phyloP scores from a whole-genome alignment of 768 basidiomycete species.

The Rhodosporidiobolus sp. region DNA sequence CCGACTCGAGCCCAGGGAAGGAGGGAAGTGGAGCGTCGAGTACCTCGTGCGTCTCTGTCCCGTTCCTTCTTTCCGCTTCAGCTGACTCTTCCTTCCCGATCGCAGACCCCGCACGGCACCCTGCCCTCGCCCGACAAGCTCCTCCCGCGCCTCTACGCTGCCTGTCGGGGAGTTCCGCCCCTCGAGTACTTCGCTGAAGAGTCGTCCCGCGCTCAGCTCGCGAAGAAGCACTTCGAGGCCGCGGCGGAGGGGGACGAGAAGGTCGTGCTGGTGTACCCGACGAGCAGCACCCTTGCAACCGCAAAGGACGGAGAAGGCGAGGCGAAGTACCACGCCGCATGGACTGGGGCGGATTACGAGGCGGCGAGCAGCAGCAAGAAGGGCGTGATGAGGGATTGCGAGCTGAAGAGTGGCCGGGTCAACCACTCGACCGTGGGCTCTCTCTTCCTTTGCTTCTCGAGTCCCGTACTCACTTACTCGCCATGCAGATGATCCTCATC shows the following conservation, averaged over 20 bases:
- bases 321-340: not conserved
- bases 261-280: conserved; percentile 2
- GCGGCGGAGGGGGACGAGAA: not conserved
- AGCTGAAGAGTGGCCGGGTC: not conserved
- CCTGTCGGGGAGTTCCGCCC: not conserved
- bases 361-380: not conserved
- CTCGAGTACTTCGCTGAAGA: not conserved
- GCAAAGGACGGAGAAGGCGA: not conserved
- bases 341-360: not conserved
- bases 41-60: conserved; percentile 5
- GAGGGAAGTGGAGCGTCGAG: conserved; percentile 12
- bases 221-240: not conserved
- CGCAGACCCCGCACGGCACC: not conserved
- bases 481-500: conserved; percentile 1
- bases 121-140: not conserved
- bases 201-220: not conserved
- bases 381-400: not conserved
- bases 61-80: not conserved
- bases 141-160: conserved; percentile 8
- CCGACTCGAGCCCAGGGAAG: not conserved
- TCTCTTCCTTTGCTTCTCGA: not conserved
- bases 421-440: conserved; percentile 1
- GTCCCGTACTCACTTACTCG: not conserved
- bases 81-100: not conserved
- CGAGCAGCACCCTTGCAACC: not conserved